These are phyloP conservation scores for Trichoderma reesei DNA, from an alignment of 495 filamentous ascomycete species.

Conservation along the genomic window DNA sequence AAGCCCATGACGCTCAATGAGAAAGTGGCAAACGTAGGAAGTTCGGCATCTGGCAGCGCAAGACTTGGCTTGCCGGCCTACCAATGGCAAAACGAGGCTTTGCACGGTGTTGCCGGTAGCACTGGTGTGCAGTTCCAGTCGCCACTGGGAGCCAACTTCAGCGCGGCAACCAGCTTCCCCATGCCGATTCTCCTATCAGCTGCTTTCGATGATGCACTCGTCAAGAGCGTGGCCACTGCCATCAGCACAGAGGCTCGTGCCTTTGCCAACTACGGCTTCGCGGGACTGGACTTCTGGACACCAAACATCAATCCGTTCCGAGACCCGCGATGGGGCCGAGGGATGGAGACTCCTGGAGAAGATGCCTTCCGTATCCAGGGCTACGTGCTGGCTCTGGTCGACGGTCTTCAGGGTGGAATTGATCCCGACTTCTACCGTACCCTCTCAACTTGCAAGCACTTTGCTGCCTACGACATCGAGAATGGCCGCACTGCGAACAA, in stretches of 20 bases:
- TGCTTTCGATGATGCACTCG: conserved; percentile 39
- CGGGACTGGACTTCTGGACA: conserved; percentile 54
- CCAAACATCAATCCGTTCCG: conserved; percentile 62
- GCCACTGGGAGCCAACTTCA: conserved; percentile 20
- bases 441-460: conserved; percentile 57
- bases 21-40: conserved; percentile 29
- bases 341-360: conserved; percentile 35
- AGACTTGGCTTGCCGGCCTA: conserved; percentile 33
- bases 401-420: conserved; percentile 44
- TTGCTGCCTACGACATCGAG: conserved; percentile 57
- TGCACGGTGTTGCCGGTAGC: conserved; percentile 34
- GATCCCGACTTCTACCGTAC: conserved; percentile 31
- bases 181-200: conserved; percentile 34
- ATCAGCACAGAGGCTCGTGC: conserved; percentile 58
- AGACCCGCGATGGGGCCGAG: conserved; percentile 38
- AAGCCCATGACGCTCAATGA: conserved; percentile 32
- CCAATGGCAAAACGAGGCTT: conserved; percentile 44
- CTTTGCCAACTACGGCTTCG: conserved; percentile 50
- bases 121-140: conserved; percentile 20
- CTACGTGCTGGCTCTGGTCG: conserved; percentile 50
- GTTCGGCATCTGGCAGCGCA: background rate
- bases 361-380: conserved; percentile 46
- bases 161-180: conserved; percentile 40
- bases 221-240: conserved; percentile 29
- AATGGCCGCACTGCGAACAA: conserved; percentile 26